Base-by-base conservation (phyloP, 345 rosid genomes). In the Adansonia digitata region DNA sequence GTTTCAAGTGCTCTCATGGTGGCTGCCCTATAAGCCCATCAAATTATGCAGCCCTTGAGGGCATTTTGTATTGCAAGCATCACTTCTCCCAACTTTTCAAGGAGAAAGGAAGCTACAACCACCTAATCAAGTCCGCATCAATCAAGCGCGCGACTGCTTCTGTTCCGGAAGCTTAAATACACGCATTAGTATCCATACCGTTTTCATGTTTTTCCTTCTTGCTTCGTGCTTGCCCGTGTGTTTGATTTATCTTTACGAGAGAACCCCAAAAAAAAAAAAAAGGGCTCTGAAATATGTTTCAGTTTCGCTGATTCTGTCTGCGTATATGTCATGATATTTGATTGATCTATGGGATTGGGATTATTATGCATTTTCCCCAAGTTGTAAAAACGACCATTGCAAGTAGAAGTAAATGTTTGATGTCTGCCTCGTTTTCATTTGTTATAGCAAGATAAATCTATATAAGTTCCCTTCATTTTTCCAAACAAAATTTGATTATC, bases 61-160 rank as follows among this genome's bases (percentile, higher is more conserved):
- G 99, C 42, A 83, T 91, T 61, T 79, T 96, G 74, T 96, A 96
- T 73, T 96, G 99, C 85, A 96, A 96, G 70, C 98, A 90, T 63
- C 99, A 96, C 82, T 96, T 96, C 76, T 81, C 97, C 46, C 99
- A 96, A 86, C 97, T 96, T 74, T 96, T 96, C 85, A 92, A 89
- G 88, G 98, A 95, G 88, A 96, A 96, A 73, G 99, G 99, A 46
- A 96, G 93, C 84, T 96, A 96, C 85, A 93, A 89, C 69, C 98
- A 96, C 78, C 88, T 91, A 2, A 85, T 92, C 82, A 92, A 92
- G 80, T 91, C 91, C 2, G 95, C 97, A 75, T 83, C 97, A 12
- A 83, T 90, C 63, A 92, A 87, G 82, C 95, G 92, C 1, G 88
- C 89, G 1, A 88, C 92, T 11, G 87, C 86, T 24, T 48, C 94